phyloP scores from a whole-genome alignment of 108 stramenopile species.

The Bacterosira constricta region DNA sequence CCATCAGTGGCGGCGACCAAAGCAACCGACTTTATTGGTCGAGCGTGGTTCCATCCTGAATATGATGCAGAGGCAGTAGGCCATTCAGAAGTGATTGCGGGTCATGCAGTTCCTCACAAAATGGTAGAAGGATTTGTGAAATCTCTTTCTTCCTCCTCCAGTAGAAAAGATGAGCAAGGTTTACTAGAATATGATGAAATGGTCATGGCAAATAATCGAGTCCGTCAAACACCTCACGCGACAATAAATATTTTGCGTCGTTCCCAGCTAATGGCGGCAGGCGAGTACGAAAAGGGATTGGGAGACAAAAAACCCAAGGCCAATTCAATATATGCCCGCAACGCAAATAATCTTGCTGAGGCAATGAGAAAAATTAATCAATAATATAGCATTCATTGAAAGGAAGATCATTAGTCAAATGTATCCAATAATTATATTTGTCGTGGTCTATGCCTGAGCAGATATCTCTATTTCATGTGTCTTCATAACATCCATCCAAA shows the following conservation, averaged over 20 bases:
- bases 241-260: constrained; percentile 63
- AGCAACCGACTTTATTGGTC: constrained; percentile 47
- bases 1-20: constrained; percentile 36
- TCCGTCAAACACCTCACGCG: constrained; percentile 63
- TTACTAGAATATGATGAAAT: constrained; percentile 17
- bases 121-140: constrained; percentile 57
- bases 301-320: constrained; percentile 44
- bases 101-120: constrained; percentile 58
- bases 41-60: constrained; percentile 62
- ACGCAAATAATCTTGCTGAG: constrained; percentile 44
- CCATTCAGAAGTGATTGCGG: constrained; percentile 45
- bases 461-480: no score
- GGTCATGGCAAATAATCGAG: constrained; percentile 49
- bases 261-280: constrained; percentile 48
- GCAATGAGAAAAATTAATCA: background rate
- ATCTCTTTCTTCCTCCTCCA: background rate
- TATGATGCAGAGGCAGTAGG: constrained; percentile 49
- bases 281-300: constrained; percentile 44
- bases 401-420: no score
- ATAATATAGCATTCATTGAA: no score
- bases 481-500: no score
- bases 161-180: background rate
- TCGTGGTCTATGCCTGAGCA: no score
- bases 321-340: constrained; percentile 57
- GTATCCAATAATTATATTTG: no score